A percentile compares a stretch with the other conserved stretches of the same genome.
These are phyloP conservation scores for Backusella tarrabulga DNA, from an alignment of 192 early-diverging fungal species.

Conservation along the genomic window DNA sequence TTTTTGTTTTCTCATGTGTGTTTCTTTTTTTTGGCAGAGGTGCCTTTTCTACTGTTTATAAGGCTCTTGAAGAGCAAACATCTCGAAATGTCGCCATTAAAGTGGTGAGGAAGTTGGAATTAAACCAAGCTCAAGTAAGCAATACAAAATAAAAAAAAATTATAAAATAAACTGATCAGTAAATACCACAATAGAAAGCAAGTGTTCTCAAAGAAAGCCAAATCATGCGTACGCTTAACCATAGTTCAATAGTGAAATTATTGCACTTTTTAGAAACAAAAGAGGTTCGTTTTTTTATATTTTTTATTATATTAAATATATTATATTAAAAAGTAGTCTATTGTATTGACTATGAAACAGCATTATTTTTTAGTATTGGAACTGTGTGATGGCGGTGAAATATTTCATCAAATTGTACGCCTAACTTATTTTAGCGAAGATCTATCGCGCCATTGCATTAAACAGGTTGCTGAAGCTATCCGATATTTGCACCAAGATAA, in stretches of 20 bases:
- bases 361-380: constrained; percentile 82
- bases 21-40: constrained; percentile 50
- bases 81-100: constrained; percentile 78
- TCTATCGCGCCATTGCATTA: constrained; percentile 74
- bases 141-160: neutral
- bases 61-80: constrained; percentile 59
- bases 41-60: constrained; percentile 83
- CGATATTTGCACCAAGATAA: constrained; percentile 81
- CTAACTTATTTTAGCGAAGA: constrained; percentile 82
- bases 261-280: constrained; percentile 75
- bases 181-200: constrained; percentile 46
- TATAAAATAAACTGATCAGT: neutral
- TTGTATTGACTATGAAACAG: constrained; percentile 14
- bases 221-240: constrained; percentile 78
- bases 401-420: constrained; percentile 84
- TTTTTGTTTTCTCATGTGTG: neutral
- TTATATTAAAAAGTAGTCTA: neutral
- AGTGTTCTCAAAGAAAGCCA: constrained; percentile 86
- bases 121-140: constrained; percentile 68
- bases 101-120: constrained; percentile 74
- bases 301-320: neutral
- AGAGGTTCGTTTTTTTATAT: constrained; percentile 26
- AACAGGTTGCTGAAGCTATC: constrained; percentile 83
- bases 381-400: constrained; percentile 80
- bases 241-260: constrained; percentile 73